Evolutionary conservation across 352 stramenopile genomes (phyloP).

Genomic region (Phytophthora sansomeana): DNA sequence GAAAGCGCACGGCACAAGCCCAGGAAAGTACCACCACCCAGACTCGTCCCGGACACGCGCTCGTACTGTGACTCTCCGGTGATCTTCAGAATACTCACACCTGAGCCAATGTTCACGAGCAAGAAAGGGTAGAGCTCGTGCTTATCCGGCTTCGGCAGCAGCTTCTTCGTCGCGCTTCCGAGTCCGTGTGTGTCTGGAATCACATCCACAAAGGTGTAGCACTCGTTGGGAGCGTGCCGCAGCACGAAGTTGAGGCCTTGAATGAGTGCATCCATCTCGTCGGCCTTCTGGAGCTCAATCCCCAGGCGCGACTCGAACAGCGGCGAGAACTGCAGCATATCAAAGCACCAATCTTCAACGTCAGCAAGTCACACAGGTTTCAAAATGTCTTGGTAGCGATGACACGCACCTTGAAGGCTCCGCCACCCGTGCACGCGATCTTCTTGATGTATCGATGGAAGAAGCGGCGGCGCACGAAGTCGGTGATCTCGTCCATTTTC

Average conservation of each 20-base stretch:
- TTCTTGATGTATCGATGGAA: conserved; percentile 94
- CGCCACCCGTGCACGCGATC: conserved; percentile 93
- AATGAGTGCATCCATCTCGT: conserved; percentile 97
- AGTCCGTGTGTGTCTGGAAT: conserved; percentile 65
- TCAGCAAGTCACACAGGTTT: background rate
- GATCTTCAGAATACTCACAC: conserved; percentile 96
- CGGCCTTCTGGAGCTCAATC: conserved; percentile 94
- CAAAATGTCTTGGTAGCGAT: background rate
- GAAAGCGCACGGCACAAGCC: conserved; percentile 95
- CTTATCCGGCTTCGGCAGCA: conserved; percentile 63
- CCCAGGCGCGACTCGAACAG: conserved; percentile 92
- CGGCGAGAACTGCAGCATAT: conserved; percentile 55
- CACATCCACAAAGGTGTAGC: conserved; percentile 95
- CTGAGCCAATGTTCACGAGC: conserved; percentile 98
- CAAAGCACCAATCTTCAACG: conserved; percentile 1
- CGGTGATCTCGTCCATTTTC: conserved; percentile 76
- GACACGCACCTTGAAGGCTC: conserved; percentile 93
- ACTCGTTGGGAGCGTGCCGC: conserved; percentile 93
- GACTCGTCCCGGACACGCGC: conserved; percentile 96
- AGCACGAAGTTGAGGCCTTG: conserved; percentile 97
- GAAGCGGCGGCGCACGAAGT: conserved; percentile 74
- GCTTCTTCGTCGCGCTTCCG: conserved; percentile 63
- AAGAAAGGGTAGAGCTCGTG: conserved; percentile 94
- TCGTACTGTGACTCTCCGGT: conserved; percentile 91
- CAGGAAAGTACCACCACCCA: conserved; percentile 98